These are phyloP conservation scores for Cytospora paraplurivora DNA, from an alignment of 2,329 filamentous ascomycete species.

Conservation along the genomic window DNA sequence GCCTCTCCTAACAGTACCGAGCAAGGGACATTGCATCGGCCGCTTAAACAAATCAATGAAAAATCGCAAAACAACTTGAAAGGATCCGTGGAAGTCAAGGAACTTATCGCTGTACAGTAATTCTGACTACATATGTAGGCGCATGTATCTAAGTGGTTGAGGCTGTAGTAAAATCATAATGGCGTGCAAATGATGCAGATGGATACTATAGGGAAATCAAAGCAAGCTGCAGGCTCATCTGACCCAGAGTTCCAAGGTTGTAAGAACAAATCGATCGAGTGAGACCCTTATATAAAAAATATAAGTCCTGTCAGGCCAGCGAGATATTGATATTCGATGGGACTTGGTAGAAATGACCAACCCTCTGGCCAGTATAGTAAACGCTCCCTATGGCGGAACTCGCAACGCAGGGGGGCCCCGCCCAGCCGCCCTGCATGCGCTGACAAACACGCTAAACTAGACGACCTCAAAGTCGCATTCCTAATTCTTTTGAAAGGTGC, in stretches of 20 bases:
- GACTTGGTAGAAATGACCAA: no score
- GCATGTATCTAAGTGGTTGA: not conserved
- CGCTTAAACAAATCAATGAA: not conserved
- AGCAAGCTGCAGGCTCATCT: no score
- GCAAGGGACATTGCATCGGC: not conserved
- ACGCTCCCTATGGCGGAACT: not conserved
- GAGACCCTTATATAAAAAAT: no score
- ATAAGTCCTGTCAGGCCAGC: no score
- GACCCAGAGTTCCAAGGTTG: no score
- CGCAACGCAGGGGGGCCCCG: conserved; percentile 4
- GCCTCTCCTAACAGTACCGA: not conserved
- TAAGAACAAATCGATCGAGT: no score
- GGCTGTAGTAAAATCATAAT: not conserved
- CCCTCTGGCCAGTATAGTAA: no score
- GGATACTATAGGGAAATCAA: no score
- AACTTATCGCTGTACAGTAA: not conserved
- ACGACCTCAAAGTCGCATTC: conserved; percentile 8
- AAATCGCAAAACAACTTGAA: not conserved
- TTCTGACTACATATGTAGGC: not conserved
- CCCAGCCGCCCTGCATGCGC: conserved; percentile 1
- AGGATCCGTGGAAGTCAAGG: not conserved
- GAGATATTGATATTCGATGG: no score
- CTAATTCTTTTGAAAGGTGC: not conserved
- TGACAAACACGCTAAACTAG: conserved; percentile 13
- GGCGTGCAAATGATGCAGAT: not conserved